These are phyloP conservation scores for Lachnellula occidentalis DNA, from an alignment of 2,329 filamentous ascomycete species.

Conservation along the genomic window DNA sequence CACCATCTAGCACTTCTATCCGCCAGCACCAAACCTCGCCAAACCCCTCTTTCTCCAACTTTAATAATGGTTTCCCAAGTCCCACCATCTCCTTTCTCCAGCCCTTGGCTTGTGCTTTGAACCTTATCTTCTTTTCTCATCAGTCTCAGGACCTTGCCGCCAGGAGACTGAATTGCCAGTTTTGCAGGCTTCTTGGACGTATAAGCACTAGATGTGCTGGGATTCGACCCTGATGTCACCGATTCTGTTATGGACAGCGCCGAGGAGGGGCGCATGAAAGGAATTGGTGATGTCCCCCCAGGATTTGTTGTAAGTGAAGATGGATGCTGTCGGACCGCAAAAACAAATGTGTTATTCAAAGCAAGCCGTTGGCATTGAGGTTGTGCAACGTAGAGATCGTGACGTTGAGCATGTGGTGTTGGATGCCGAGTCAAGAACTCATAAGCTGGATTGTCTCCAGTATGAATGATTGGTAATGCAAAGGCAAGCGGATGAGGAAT, in stretches of 20 bases:
- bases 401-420: constrained; percentile 92
- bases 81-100: constrained; percentile 65
- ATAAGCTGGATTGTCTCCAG: constrained; percentile 87
- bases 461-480: constrained; percentile 83
- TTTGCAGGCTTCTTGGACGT: constrained; percentile 82
- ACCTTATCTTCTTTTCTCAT: constrained; percentile 70
- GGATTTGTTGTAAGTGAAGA: constrained; percentile 46
- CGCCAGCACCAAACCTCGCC: constrained; percentile 76
- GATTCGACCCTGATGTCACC: constrained; percentile 51
- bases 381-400: constrained; percentile 95
- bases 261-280: constrained; percentile 55
- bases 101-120: constrained; percentile 30
- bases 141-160: constrained; percentile 86
- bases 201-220: constrained; percentile 46
- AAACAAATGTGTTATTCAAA: constrained; percentile 96
- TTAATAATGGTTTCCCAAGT: constrained; percentile 91
- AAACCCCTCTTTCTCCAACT: constrained; percentile 74
- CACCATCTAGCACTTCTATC: constrained; percentile 84
- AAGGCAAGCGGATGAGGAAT: constrained; percentile 90
- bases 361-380: constrained; percentile 86
- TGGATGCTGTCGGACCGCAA: constrained; percentile 89
- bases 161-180: constrained; percentile 87
- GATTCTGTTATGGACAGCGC: constrained; percentile 60
- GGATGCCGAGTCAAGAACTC: constrained; percentile 91
- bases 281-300: constrained; percentile 45